Percentiles rank a stretch among this genome's conserved stretches.
Evolutionary conservation across 371 early-diverging fungal species (phyloP).

Genomic region (Dichotomocladium elegans): DNA sequence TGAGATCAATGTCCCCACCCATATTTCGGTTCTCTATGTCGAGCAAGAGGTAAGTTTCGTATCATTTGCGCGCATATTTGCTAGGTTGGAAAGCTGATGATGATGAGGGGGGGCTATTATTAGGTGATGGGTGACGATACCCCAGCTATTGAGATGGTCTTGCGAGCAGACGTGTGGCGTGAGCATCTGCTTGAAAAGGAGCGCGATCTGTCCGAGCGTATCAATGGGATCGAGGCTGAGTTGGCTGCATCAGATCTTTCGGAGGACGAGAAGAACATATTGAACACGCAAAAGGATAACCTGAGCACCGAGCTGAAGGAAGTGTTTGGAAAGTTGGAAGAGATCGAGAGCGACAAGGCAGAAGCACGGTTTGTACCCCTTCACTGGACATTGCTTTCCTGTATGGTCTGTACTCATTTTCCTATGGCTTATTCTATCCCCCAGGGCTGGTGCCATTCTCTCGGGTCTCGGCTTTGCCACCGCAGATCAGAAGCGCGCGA

Average conservation of each 20-base stretch:
- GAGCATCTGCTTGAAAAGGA: conserved; percentile 88
- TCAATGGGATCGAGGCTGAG: conserved; percentile 34
- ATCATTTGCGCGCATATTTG: too few relatives aligned
- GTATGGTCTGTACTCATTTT: not conserved
- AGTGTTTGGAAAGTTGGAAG: conserved; percentile 80
- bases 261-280: conserved; percentile 53
- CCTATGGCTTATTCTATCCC: not conserved
- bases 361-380: conserved; percentile 71
- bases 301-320: conserved; percentile 71
- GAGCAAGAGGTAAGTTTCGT: conserved; percentile 84
- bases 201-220: conserved; percentile 47
- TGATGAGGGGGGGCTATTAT: not conserved
- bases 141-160: conserved; percentile 81
- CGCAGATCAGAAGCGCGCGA: conserved; percentile 76
- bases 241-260: conserved; percentile 31
- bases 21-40: conserved; percentile 91
- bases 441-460: conserved; percentile 85
- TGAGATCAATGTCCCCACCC: conserved; percentile 85
- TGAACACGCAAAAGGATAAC: conserved; percentile 65
- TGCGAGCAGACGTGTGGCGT: conserved; percentile 94
- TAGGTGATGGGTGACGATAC: conserved; percentile 91
- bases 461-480: conserved; percentile 93
- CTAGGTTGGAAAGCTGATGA: not conserved
- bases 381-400: too few relatives aligned
- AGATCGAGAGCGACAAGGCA: conserved; percentile 96